Evolutionary conservation across 2,329 filamentous ascomycete genomes (phyloP).

Genomic region (Incumbomyces delicatus): DNA sequence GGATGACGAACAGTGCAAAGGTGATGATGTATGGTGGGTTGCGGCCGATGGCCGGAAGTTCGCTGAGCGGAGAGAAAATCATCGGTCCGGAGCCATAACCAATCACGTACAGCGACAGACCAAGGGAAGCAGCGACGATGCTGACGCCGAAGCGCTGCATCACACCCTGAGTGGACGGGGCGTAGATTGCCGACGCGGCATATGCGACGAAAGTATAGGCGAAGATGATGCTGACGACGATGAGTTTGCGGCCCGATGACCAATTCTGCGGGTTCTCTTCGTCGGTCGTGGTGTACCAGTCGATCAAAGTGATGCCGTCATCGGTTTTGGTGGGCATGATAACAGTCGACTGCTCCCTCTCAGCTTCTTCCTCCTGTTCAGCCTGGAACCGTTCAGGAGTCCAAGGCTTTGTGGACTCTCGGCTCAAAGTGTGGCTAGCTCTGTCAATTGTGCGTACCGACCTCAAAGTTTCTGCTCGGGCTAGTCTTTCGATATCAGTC

Average conservation of each 20-base stretch:
- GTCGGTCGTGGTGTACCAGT: conserved; percentile 43
- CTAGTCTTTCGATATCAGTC: not conserved
- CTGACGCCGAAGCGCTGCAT: conserved; percentile 24
- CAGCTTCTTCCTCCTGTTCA: conserved; percentile 22
- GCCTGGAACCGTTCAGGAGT: conserved; percentile 24
- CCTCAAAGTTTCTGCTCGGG: conserved; percentile 8
- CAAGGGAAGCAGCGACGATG: conserved; percentile 23
- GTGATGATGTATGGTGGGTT: conserved; percentile 59
- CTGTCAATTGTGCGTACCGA: conserved; percentile 10
- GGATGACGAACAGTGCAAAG: conserved; percentile 58
- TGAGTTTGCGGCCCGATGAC: conserved; percentile 23
- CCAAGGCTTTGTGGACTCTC: conserved; percentile 21
- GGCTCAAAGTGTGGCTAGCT: conserved; percentile 17
- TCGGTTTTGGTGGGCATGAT: conserved; percentile 26
- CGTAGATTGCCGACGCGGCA: conserved; percentile 26
- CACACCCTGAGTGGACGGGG: conserved; percentile 21
- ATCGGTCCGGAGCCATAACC: conserved; percentile 41
- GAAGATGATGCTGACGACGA: conserved; percentile 19
- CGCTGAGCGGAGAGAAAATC: conserved; percentile 56
- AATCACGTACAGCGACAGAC: conserved; percentile 28
- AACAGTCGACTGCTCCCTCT: conserved; percentile 24
- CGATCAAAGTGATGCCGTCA: conserved; percentile 28
- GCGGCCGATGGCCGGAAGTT: conserved; percentile 57
- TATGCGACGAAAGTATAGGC: conserved; percentile 32
- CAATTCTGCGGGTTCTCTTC: conserved; percentile 41